These are phyloP conservation scores for Phalaenopsis hybrid DNA, from an alignment of 116 monocot genomes.

Conservation along the genomic window DNA sequence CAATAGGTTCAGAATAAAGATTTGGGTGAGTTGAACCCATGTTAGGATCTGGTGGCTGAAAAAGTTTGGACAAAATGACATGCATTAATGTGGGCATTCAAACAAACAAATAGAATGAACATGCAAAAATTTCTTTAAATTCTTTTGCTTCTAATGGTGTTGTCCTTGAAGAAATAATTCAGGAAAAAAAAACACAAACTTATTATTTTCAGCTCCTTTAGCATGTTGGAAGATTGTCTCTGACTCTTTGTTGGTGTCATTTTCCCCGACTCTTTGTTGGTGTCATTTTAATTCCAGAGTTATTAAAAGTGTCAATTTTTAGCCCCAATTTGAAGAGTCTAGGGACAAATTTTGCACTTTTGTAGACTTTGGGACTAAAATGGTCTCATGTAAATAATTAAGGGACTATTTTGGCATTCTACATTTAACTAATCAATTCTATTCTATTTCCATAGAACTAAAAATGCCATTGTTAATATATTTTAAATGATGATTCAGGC, in stretches of 20 bases:
- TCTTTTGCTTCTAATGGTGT: not conserved
- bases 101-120: not conserved
- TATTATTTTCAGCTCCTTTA: not conserved
- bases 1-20: not conserved
- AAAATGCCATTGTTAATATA: not conserved
- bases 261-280: too few relatives aligned
- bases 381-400: too few relatives aligned
- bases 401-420: too few relatives aligned
- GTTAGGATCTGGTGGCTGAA: not conserved
- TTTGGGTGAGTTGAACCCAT: not conserved
- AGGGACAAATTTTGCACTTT: too few relatives aligned
- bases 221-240: not conserved
- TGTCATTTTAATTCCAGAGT: too few relatives aligned
- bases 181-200: not conserved
- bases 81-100: not conserved
- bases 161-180: not conserved
- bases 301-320: too few relatives aligned
- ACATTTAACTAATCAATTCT: not conserved
- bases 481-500: constrained; percentile 37
- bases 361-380: too few relatives aligned
- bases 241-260: too few relatives aligned
- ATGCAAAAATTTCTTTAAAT: not conserved
- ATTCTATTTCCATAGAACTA: not conserved
- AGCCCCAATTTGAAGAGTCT: too few relatives aligned
- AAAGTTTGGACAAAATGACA: not conserved